phyloP scores from a whole-genome alignment of 306 rosid species.

The Prunus dulcis region DNA sequence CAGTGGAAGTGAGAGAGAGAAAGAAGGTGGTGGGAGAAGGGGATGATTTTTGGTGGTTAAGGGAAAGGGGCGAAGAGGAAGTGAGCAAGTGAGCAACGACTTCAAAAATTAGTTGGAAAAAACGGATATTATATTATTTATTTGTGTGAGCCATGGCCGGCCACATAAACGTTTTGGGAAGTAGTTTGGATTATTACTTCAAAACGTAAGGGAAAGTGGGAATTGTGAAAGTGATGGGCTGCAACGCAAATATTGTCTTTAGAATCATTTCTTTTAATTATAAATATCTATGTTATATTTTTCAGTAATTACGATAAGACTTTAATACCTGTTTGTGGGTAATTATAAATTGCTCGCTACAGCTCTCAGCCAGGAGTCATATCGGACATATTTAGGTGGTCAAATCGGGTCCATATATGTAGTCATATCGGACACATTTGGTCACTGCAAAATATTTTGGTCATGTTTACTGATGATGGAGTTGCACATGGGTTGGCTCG shows the following conservation, averaged over 20 bases:
- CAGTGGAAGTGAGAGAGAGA: neutral
- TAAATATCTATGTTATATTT: no score
- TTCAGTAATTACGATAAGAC: no score
- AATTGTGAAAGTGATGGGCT: neutral
- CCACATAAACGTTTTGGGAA: slow-evolving; percentile 21
- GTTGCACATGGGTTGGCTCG: no score
- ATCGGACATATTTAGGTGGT: no score
- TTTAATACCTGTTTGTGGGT: no score
- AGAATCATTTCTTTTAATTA: neutral
- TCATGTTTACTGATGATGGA: no score
- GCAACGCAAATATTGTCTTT: neutral
- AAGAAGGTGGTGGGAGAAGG: neutral
- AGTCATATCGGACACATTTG: no score
- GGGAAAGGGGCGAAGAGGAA: neutral
- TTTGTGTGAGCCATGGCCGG: slow-evolving; percentile 1
- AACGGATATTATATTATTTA: neutral
- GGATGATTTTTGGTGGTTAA: neutral
- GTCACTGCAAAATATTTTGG: no score
- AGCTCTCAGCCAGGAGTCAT: no score
- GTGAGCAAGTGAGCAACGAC: neutral
- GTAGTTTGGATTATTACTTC: neutral
- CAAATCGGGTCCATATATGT: no score
- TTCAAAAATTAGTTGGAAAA: slow-evolving; percentile 1
- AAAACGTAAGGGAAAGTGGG: neutral
- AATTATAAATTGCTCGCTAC: no score